Conservation (phyloP, 2,329 filamentous ascomycete species). For the Penicillium expansum region DNA sequence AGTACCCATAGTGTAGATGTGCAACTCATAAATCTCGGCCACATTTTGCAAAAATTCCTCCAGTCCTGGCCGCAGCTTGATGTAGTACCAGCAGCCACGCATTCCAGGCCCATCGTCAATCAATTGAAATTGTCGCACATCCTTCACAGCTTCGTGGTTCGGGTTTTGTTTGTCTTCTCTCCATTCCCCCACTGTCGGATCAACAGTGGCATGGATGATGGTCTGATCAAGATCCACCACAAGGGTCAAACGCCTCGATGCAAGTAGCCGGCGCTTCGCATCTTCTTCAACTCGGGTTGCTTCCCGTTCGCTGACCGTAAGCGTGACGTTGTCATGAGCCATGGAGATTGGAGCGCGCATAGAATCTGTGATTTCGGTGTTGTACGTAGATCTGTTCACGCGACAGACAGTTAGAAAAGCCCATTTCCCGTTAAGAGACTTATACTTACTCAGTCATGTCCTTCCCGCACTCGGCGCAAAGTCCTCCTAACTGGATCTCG, state of each 20-base stretch:
- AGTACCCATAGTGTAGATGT: constrained; percentile 99
- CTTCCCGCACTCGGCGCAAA: constrained; percentile 90
- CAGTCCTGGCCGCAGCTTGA: constrained; percentile 90
- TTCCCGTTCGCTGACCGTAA: constrained; percentile 80
- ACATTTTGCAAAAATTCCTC: constrained; percentile 75
- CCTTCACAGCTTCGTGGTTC: constrained; percentile 85
- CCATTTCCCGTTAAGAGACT: not conserved
- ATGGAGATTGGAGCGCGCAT: constrained; percentile 91
- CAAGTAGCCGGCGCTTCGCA: constrained; percentile 76
- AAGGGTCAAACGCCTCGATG: constrained; percentile 79
- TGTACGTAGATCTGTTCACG: constrained; percentile 64
- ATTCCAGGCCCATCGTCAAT: constrained; percentile 77
- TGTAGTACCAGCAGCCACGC: constrained; percentile 89
- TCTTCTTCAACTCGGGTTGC: constrained; percentile 81
- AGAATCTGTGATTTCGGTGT: constrained; percentile 72
- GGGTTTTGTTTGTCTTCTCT: constrained; percentile 82
- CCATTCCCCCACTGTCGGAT: constrained; percentile 95
- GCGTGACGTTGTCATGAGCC: constrained; percentile 82
- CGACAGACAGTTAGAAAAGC: constrained; percentile 3
- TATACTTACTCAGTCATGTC: constrained; percentile 78
- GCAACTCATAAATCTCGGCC: constrained; percentile 81
- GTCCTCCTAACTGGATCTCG: constrained; percentile 82
- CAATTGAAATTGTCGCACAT: constrained; percentile 84
- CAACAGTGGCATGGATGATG: constrained; percentile 96
- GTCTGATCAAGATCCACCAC: constrained; percentile 98